Conservation (phyloP, 208 protist species). For the Trypanosoma melophagium region DNA sequence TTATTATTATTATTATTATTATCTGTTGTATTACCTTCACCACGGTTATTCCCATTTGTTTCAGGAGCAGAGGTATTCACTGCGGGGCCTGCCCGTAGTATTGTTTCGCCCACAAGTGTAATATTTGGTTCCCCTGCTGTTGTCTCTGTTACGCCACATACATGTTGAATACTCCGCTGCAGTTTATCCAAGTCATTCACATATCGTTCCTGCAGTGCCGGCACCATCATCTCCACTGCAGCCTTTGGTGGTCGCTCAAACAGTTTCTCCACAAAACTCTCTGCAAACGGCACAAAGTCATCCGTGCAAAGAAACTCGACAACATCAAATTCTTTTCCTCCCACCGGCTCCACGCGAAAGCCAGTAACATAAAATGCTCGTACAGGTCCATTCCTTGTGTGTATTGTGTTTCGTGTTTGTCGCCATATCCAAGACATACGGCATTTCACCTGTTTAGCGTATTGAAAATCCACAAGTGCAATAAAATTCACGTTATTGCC, state of each 20-base stretch:
- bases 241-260: slow-evolving; percentile 43
- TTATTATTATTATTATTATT: background rate
- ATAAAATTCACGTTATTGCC: slow-evolving; percentile 62
- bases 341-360: slow-evolving; percentile 59
- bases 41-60: too few species aligned
- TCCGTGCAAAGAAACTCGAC: slow-evolving; percentile 55
- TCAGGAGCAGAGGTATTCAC: background rate
- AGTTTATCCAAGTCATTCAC: slow-evolving; percentile 32
- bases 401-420: background rate
- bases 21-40: background rate
- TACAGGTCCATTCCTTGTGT: background rate
- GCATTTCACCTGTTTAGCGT: slow-evolving; percentile 59
- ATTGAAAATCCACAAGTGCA: slow-evolving; percentile 81
- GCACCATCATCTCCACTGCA: slow-evolving; percentile 68
- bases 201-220: slow-evolving; percentile 56
- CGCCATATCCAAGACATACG: slow-evolving; percentile 64
- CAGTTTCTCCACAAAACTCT: slow-evolving; percentile 65
- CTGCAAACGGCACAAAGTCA: slow-evolving; percentile 75
- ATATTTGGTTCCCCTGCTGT: slow-evolving; percentile 30
- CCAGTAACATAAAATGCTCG: slow-evolving; percentile 66
- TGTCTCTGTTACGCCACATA: slow-evolving; percentile 40
- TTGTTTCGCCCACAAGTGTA: slow-evolving; percentile 24
- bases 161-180: slow-evolving; percentile 41
- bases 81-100: slow-evolving; percentile 1
- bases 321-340: slow-evolving; percentile 52